Evolutionary conservation across 495 filamentous ascomycete genomes (phyloP), one percentile per base, ranked within the genome.

Genomic region (Penicillium odoratum): DNA sequence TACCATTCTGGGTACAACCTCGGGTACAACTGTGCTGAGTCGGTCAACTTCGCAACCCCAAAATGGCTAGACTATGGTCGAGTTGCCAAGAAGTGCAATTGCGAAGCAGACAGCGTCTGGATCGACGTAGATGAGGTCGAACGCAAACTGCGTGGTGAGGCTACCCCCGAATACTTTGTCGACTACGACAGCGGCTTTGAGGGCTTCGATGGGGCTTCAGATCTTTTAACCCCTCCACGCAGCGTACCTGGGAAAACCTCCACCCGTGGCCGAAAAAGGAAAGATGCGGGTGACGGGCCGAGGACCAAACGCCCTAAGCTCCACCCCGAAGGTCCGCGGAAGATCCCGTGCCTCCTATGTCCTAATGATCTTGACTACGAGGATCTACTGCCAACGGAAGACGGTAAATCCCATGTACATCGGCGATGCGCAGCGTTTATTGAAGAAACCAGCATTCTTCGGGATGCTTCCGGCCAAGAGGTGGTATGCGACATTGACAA

Each of bases 1-100:
- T 99, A 99, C 71, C 94, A 99, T 66, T 99, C 94, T 8, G 94
- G 94, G 9, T 99, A 93, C 71, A 99, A 99, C 61, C 75, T 99
- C 34, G 94, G 95, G 11, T 99, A 99, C 73, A 99, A 99, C 70
- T 99, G 94, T 71, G 94, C 94, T 33, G 94, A 99, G 69, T 96
- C 94, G 3, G 94, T 99, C 72, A 99, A 99, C 71, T 99, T 99
- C 72, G 94, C 93, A 16, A 86, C 93, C 10, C 91, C 97, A 59
- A 84, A 88, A 42, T 99, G 94, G 94, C 73, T 99, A 34, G 83
- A 94, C 25, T 96, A 92, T 78, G 94, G 91, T n/a, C 87, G 88
- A 56, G 89, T 96, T 62, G 95, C 94, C n/a, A 95, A 97, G 70
- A 96, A 93, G 68, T 99, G 94, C 70, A 83, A 97, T 67, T 99